Evolutionary conservation across 2,329 filamentous ascomycete genomes (phyloP), one percentile per base, ranked within the genome.

Genomic region (Parastagonospora avenae): DNA sequence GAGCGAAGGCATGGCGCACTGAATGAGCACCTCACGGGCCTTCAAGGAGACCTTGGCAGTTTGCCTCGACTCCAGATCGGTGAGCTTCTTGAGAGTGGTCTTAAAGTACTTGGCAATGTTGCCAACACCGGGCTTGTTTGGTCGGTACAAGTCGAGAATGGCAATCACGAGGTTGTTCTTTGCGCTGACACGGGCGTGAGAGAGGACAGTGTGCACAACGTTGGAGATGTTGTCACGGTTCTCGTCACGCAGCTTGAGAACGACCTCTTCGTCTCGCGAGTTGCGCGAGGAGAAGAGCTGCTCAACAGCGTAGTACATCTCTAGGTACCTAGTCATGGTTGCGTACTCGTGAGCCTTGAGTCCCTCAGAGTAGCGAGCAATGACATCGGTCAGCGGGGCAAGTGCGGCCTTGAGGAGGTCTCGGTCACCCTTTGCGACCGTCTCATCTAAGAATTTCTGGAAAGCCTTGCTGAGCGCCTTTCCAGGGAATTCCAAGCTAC

Each of bases 11-110:
- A 99, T 84, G 46, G 94, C 92, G 72, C 92, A 97, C 77, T 97
- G 94, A 59, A 99, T 99, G 67, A 99, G 87, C 44, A 97, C 88
- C 79, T 99, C 94, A 71, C 94, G 90, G 39, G 94, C 93, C 82
- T 99, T 99, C 62, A 99, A 84, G 0, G 93, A 91, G 36, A 99
- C 93, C 86, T 97, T 99, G 60, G 93, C 91, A 9, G 93, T 94
- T 70, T 80, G 86, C 78, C 78, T 90, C 9, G 88, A 92, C 76
- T 96, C 91, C 11, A 99, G 85, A 73, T 99, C 94, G 0, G 94
- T 92, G 62, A 99, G 82, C 76, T 89, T 89, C 71, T 89, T 89
- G 24, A 99, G 84, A 14, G 89, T 83, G 3, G 88, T 85, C 64
- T 92, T 89, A 75, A 99, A 87, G 76, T 92, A 86, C 75, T 95